Percentiles rank a stretch among this genome's conserved stretches.
These are phyloP conservation scores for Exophiala sideris DNA, from an alignment of 2,329 filamentous ascomycete species.

Conservation along the genomic window DNA sequence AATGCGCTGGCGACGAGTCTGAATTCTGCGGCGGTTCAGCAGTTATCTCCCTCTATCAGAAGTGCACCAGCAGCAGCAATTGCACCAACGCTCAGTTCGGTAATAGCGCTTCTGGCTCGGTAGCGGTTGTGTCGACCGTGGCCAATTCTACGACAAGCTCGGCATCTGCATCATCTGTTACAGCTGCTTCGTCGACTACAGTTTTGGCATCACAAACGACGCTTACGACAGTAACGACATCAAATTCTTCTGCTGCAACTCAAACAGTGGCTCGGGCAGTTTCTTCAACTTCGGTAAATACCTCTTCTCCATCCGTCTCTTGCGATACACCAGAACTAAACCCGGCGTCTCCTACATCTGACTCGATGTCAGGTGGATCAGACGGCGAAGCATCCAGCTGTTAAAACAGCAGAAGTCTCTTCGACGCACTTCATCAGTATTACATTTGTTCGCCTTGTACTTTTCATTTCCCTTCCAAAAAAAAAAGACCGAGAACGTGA, in stretches of 20 bases:
- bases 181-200: constrained; percentile 2
- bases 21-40: constrained; percentile 30
- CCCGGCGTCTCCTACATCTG: constrained; percentile 2
- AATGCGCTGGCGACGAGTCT: constrained; percentile 28
- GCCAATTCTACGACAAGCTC: background rate
- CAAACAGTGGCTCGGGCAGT: background rate
- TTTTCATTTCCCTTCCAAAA: background rate
- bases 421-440: background rate
- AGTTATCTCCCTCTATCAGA: constrained; percentile 30
- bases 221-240: constrained; percentile 12
- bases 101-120: background rate
- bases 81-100: constrained; percentile 22
- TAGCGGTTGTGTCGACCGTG: constrained; percentile 5
- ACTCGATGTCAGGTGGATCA: constrained; percentile 6
- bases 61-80: constrained; percentile 26
- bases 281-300: constrained; percentile 19
- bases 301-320: background rate
- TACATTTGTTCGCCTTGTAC: background rate
- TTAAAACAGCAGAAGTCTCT: no score
- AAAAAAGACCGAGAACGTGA: background rate
- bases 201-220: constrained; percentile 7
- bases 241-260: constrained; percentile 4
- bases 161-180: background rate
- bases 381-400: constrained; percentile 5
- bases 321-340: background rate